Evolutionary conservation across 2,329 filamentous ascomycete genomes (phyloP).

Genomic region (Pseudocercospora pini-densiflorae): DNA sequence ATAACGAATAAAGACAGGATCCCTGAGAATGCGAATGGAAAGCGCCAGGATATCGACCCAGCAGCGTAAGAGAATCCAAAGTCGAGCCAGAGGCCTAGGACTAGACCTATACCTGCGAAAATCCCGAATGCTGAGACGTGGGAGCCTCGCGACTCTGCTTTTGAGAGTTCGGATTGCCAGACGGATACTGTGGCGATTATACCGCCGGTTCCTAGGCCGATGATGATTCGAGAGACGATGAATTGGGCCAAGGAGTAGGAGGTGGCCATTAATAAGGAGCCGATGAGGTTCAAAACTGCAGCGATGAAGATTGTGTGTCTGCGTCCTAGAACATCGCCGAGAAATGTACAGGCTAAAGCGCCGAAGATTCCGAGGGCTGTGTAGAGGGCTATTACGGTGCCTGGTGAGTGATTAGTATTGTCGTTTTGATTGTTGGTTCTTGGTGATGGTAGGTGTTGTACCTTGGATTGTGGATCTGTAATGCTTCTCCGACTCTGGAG

Average conservation of each 20-base stretch:
- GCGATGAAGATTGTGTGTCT: conserved; percentile 52
- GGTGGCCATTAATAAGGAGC: conserved; percentile 43
- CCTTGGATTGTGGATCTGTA: conserved; percentile 1
- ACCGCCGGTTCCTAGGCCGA: conserved; percentile 51
- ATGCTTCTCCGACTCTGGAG: not conserved
- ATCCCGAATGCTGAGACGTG: conserved; percentile 6
- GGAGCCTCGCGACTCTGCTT: conserved; percentile 4
- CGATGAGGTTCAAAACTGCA: conserved; percentile 53
- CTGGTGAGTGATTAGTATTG: not conserved
- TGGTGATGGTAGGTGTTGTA: not conserved
- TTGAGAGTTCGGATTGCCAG: conserved; percentile 51
- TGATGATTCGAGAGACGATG: conserved; percentile 54
- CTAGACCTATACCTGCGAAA: conserved; percentile 43
- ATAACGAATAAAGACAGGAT: conserved; percentile 13
- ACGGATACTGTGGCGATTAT: conserved; percentile 42
- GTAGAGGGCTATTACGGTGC: conserved; percentile 47
- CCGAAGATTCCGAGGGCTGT: conserved; percentile 65
- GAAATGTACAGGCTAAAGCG: conserved; percentile 52
- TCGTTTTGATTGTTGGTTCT: too few relatives aligned
- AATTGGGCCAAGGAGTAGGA: conserved; percentile 46
- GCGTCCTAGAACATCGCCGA: conserved; percentile 56
- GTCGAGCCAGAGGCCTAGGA: conserved; percentile 52
- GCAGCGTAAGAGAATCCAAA: conserved; percentile 47
- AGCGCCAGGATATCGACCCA: conserved; percentile 45
- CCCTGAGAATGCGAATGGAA: conserved; percentile 42